phyloP scores from a whole-genome alignment of 2,329 filamentous ascomycete genomes.

The Geoglossum cookeanum region DNA sequence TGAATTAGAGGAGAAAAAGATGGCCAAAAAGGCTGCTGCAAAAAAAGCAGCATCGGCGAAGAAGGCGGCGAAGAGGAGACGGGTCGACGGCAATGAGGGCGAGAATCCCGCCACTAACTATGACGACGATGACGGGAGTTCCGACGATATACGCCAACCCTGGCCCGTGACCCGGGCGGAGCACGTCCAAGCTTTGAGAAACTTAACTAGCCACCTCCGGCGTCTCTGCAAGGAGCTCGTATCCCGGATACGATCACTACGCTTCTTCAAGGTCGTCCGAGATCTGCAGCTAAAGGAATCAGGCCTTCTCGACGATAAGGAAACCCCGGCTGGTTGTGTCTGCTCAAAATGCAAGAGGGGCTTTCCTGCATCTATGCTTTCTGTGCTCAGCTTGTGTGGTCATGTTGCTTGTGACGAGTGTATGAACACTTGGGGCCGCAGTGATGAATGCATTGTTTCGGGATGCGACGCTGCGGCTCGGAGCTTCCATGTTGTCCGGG shows the following conservation, averaged over 20 bases:
- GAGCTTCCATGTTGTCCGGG: slow-evolving; percentile 23
- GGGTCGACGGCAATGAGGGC: neutral
- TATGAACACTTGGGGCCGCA: slow-evolving; percentile 10
- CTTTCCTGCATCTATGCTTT: slow-evolving; percentile 16
- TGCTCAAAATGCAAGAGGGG: slow-evolving; percentile 20
- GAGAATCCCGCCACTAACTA: slow-evolving; percentile 2
- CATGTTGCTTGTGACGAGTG: slow-evolving; percentile 30
- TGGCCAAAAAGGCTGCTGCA: neutral
- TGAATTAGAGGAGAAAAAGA: neutral
- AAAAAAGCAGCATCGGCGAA: neutral
- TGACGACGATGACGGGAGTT: slow-evolving; percentile 5
- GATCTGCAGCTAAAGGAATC: slow-evolving; percentile 12
- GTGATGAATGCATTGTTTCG: slow-evolving; percentile 21
- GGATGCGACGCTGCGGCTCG: slow-evolving; percentile 24
- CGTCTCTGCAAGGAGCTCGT: slow-evolving; percentile 16
- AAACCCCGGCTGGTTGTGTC: neutral
- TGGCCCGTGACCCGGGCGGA: neutral
- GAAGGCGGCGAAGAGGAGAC: neutral
- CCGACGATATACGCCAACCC: slow-evolving; percentile 1
- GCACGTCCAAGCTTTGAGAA: slow-evolving; percentile 10
- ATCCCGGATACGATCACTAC: slow-evolving; percentile 16
- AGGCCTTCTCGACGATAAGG: slow-evolving; percentile 5
- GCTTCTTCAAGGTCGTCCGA: slow-evolving; percentile 17
- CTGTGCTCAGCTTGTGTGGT: slow-evolving; percentile 30
- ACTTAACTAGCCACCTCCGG: slow-evolving; percentile 12